Conservation (phyloP, 164 flowering plant species). For the Liriodendron chinense region DNA sequence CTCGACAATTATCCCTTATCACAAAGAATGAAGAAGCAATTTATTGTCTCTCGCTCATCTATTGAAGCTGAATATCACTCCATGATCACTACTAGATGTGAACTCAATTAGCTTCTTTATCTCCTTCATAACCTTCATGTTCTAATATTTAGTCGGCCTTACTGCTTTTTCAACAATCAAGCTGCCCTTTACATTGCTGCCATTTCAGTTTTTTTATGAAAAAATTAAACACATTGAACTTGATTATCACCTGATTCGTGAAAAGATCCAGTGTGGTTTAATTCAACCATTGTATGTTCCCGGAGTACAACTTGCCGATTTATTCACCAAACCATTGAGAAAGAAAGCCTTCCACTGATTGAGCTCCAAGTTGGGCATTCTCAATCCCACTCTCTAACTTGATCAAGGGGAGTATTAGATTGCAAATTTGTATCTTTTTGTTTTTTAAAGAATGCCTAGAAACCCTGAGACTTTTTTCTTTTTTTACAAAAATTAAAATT, state of each 20-base stretch:
- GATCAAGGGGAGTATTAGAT: background rate
- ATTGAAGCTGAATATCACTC: constrained; percentile 10
- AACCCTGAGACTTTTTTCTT: too few relatives aligned
- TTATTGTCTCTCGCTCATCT: constrained; percentile 1
- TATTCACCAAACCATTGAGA: background rate
- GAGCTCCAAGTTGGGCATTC: background rate
- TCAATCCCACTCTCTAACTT: background rate
- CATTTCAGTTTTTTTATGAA: background rate
- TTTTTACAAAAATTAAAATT: too few relatives aligned
- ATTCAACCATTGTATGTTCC: background rate
- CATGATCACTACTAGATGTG: constrained; percentile 8
- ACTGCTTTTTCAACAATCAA: background rate
- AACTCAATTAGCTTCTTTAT: background rate
- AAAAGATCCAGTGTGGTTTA: background rate
- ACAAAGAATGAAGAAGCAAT: constrained; percentile 9
- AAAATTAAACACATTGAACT: background rate
- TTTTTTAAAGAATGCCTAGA: too few relatives aligned
- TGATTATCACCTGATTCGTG: background rate
- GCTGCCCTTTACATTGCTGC: background rate
- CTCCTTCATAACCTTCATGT: background rate
- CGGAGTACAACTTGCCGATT: background rate
- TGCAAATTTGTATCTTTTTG: too few relatives aligned
- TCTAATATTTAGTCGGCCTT: too few relatives aligned
- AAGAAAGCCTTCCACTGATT: background rate
- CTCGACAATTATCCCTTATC: background rate